Evolutionary conservation across 306 rosid genomes (phyloP).

Genomic region (Inga oerstediana): DNA sequence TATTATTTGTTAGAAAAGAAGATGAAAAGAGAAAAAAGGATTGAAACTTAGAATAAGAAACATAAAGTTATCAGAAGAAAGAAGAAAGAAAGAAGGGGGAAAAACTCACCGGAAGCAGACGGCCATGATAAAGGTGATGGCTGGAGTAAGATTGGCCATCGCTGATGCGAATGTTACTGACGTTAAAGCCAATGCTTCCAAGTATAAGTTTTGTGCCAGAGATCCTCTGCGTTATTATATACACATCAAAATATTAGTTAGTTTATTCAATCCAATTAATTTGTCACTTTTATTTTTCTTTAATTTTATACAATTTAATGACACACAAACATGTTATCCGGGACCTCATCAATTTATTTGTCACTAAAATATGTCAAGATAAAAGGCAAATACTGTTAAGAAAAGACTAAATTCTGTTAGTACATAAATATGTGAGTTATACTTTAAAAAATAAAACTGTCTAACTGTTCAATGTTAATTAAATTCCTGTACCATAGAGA

Average conservation of each 20-base stretch:
- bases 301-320: too few species aligned
- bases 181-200: conserved; percentile 55
- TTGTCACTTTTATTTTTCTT: too few species aligned
- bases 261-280: too few species aligned
- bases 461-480: too few species aligned
- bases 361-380: too few species aligned
- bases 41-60: not conserved
- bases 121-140: conserved; percentile 66
- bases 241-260: not conserved
- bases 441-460: too few species aligned
- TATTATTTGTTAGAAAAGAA: not conserved
- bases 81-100: not conserved
- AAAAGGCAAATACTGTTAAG: too few species aligned
- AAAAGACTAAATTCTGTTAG: too few species aligned
- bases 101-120: conserved; percentile 47
- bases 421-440: not conserved
- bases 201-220: conserved; percentile 61
- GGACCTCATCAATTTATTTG: too few species aligned
- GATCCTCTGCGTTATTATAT: conserved; percentile 51
- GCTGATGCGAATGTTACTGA: conserved; percentile 74
- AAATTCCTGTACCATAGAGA: not conserved
- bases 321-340: too few species aligned
- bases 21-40: not conserved
- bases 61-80: not conserved
- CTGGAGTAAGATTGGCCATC: conserved; percentile 65